These are phyloP conservation scores for Aspergillus phoenicis DNA, from an alignment of 2,329 filamentous ascomycete species.

Conservation along the genomic window DNA sequence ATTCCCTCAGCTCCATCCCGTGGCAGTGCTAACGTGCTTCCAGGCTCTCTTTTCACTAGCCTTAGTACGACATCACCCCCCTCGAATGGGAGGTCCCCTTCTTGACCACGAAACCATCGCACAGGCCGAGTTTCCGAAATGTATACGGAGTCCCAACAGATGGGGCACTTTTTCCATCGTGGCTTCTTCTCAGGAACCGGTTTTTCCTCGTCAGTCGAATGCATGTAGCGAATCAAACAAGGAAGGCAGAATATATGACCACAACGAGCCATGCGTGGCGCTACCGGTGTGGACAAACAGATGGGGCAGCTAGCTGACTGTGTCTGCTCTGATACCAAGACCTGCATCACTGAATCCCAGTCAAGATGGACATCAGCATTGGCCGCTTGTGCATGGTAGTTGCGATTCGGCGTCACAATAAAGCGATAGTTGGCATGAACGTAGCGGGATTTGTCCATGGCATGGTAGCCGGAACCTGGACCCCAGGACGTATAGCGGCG, in stretches of 20 bases:
- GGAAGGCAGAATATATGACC: slow-evolving; percentile 96
- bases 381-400: slow-evolving; percentile 76
- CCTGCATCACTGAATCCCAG: slow-evolving; percentile 87
- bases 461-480: slow-evolving; percentile 84
- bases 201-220: slow-evolving; percentile 74
- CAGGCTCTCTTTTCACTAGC: slow-evolving; percentile 76
- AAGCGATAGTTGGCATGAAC: slow-evolving; percentile 98
- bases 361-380: slow-evolving; percentile 89
- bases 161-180: slow-evolving; percentile 92
- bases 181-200: slow-evolving; percentile 66
- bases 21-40: slow-evolving; percentile 84
- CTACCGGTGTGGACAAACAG: slow-evolving; percentile 87
- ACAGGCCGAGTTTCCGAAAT: slow-evolving; percentile 87
- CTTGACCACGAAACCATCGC: slow-evolving; percentile 87
- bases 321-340: slow-evolving; percentile 86
- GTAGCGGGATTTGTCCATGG: slow-evolving; percentile 85
- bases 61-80: slow-evolving; percentile 89
- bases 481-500: slow-evolving; percentile 80
- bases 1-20: slow-evolving; percentile 75
- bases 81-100: slow-evolving; percentile 75
- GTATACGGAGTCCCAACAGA: slow-evolving; percentile 93
- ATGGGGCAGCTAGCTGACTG: slow-evolving; percentile 91
- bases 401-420: slow-evolving; percentile 79
- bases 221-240: slow-evolving; percentile 94
- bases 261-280: slow-evolving; percentile 94